Evolutionary conservation across 768 basidiomycete species (phyloP), one percentile per base, ranked within the genome.

Genomic region (Boletus rubescentipes): DNA sequence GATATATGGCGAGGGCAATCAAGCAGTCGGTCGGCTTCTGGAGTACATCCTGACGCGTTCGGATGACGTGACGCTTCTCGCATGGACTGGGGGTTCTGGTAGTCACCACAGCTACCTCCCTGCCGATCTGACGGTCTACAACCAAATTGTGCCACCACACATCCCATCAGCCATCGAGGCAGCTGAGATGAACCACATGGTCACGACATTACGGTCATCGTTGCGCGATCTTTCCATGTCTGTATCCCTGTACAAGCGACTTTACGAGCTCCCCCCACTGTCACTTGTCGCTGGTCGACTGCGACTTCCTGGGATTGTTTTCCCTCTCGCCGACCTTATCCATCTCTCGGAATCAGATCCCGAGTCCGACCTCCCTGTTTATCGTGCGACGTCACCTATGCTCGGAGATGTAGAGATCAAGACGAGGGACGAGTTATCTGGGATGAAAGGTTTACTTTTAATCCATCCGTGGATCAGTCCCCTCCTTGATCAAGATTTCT

Each of bases 1-100:
- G 6, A 58, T 53, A 2, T 60, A 58, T 12, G 59, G 59, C 1
- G 57, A 60, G 32, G 49, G 59, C 1, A 21, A 38, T 14, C 52
- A 31, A 0, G 56, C 59, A 0, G 35, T 60, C 1, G 51, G 59
- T 15, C 47, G 56, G 2, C 40, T 60, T 3, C n/a, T 60, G 11
- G 57, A 54, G 9, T 20, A 60, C 6, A 23, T 60, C 3, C 20
- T 60, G 11, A 36, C 49, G 1, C 31, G 52, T 3, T 60, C 57
- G 0, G 45, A 38, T 0, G 32, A 60, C 1, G 40, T 44, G 4
- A 42, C 44, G 1, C 26, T 60, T 21, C 57, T 60, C 0, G 51
- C 57, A 20, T 60, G 59, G 56, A 59, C 51, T 0, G 58, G 58
- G 2, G 2, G 8, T 1, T 2, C 40, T 0, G 40, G 52, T 2